Base-by-base conservation (phyloP, 345 rosid species). In the Citrus glauca region DNA sequence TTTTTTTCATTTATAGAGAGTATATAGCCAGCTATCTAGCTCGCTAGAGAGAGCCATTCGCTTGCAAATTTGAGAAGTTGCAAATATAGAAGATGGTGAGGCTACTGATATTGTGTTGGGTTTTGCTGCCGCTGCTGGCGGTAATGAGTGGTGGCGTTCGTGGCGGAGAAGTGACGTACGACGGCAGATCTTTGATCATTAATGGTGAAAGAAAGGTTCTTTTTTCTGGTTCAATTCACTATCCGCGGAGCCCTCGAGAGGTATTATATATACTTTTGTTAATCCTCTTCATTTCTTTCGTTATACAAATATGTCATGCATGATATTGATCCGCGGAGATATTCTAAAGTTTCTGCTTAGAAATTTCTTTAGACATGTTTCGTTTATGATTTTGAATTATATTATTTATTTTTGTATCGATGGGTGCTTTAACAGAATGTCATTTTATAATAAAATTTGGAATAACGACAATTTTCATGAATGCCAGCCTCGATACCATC, bases 191-290 rank as follows among this genome's bases (percentile, higher is more conserved):
- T 40, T 78, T 90, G 66, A 84, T 85, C 74, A 86, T 90, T 42
- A 55, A 90, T 40, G 93, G 91, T 19, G 84, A 86, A 25, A 80
- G 88, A 73, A 87, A 80, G 74, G 84, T 90, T 50, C 87, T 90
- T 70, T 74, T 90, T 24, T 88, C 93, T 70, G 93, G 90, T 20
- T 90, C 93, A 72, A 87, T 88, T 56, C 93, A 90, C 66, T 90
- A 90, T 57, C 90, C 91, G 9, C 81, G 93, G 69, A 88, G 90
- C 85, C 81, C 93, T 50, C 92, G 87, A 53, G 81, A 90, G 92
- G 93, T 90, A 78, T 1, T 22, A 22, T 7, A 14, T 2, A 7
- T 32, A 6, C 25, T 65, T 65, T 33, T 33, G 24, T 28, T 64
- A 45, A 45, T 13, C 50, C 32, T 55, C 4, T 7, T 14, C 7